Evolutionary conservation across 2,329 filamentous ascomycete species (phyloP).

Genomic region (Diatrype stigma): DNA sequence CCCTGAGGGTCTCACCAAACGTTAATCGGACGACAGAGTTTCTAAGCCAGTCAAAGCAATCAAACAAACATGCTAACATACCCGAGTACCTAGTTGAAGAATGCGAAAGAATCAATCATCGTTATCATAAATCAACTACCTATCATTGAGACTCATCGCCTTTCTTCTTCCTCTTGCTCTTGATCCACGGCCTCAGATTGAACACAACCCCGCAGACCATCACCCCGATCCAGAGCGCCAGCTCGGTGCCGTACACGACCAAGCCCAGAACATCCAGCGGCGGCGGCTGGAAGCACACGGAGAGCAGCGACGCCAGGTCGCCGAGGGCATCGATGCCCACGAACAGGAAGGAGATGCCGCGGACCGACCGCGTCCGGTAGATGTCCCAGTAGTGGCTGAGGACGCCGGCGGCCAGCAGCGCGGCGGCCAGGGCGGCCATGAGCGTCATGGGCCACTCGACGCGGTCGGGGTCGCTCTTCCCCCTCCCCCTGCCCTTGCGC

Average conservation of each 20-base stretch:
- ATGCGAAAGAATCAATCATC: too few relatives aligned
- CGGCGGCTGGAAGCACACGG: conserved; percentile 56
- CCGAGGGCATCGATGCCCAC: conserved; percentile 66
- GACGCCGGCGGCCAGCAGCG: conserved; percentile 61
- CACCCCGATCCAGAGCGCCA: conserved; percentile 63
- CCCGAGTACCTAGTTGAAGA: too few relatives aligned
- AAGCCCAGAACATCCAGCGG: conserved; percentile 60
- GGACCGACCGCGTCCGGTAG: conserved; percentile 59
- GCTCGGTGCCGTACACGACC: conserved; percentile 63
- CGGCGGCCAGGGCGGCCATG: conserved; percentile 63
- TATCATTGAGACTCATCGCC: too few relatives aligned
- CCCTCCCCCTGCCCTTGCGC: conserved; percentile 39
- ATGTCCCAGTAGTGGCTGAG: conserved; percentile 68
- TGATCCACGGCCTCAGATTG: not conserved
- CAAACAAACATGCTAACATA: too few relatives aligned
- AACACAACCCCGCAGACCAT: conserved; percentile 51
- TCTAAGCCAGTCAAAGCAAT: too few relatives aligned
- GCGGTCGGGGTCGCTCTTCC: too few relatives aligned
- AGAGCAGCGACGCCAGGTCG: conserved; percentile 62
- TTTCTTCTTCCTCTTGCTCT: not conserved
- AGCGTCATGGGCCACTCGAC: conserved; percentile 59
- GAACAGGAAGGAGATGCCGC: conserved; percentile 69
- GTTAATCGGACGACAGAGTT: too few relatives aligned
- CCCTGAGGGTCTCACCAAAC: too few relatives aligned
- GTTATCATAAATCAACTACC: too few relatives aligned